These are phyloP conservation scores for Flaveria sonorensis DNA, from an alignment of 129 eudicot genomes.

Conservation along the genomic window DNA sequence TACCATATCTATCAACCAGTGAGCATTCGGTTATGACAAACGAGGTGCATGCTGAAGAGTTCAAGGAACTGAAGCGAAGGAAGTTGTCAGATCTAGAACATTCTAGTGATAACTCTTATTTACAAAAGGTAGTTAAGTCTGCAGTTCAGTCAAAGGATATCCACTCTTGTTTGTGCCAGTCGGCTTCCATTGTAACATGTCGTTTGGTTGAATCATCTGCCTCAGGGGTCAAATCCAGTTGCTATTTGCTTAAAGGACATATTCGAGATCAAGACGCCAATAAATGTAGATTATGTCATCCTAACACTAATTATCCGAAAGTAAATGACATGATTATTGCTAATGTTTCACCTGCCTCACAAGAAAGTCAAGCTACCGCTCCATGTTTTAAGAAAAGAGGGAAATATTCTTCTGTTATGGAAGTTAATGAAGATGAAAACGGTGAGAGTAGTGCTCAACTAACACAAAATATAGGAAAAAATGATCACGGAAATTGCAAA, in stretches of 20 bases:
- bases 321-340: constrained; percentile 38
- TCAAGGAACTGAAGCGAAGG: constrained; percentile 44
- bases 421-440: constrained; percentile 53
- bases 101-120: constrained; percentile 41
- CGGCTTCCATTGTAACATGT: constrained; percentile 44
- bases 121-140: too few species aligned
- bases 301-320: constrained; percentile 38
- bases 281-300: constrained; percentile 35
- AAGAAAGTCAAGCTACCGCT: constrained; percentile 69
- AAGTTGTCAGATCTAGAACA: constrained; percentile 52
- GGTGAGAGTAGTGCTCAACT: constrained; percentile 36
- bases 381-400: constrained; percentile 40
- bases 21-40: constrained; percentile 55
- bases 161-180: constrained; percentile 27
- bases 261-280: constrained; percentile 26
- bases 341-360: constrained; percentile 72
- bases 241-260: constrained; percentile 62
- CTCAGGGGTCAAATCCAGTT: constrained; percentile 60
- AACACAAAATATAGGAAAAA: constrained; percentile 13
- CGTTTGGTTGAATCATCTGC: constrained; percentile 73
- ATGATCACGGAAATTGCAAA: constrained; percentile 20
- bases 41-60: constrained; percentile 34
- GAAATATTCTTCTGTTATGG: constrained; percentile 48
- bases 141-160: too few species aligned
- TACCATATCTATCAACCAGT: constrained; percentile 47